Conservation (phyloP, 257 asterid species). For the Anisodus tanguticus region DNA sequence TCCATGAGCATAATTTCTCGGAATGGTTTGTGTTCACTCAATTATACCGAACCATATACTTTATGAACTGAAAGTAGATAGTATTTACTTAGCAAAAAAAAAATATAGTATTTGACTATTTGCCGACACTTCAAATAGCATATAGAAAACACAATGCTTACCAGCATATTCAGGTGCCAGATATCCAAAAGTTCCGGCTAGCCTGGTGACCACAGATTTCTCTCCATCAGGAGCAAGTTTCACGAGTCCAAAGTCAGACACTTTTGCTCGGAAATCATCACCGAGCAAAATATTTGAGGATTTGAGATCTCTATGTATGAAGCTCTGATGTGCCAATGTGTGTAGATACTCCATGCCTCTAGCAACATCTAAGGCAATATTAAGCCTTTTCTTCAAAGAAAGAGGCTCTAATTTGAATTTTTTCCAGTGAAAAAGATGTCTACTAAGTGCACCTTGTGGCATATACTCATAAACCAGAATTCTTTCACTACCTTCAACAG, state of each 20-base stretch:
- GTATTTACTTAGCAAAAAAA: not conserved
- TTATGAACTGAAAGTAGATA: not conserved
- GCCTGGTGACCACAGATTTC: conserved; percentile 77
- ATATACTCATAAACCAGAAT: conserved; percentile 84
- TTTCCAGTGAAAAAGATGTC: conserved; percentile 84
- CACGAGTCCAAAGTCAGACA: conserved; percentile 89
- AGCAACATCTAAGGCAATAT: conserved; percentile 88
- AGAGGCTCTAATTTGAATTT: conserved; percentile 73
- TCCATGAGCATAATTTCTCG: not conserved
- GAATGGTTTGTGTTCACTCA: not conserved
- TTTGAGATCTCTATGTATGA: conserved; percentile 85
- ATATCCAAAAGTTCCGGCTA: conserved; percentile 93
- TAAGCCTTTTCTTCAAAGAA: conserved; percentile 86
- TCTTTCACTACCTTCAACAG: conserved; percentile 72
- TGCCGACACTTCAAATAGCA: conserved; percentile 3
- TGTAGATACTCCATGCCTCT: conserved; percentile 89
- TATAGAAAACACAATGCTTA: conserved; percentile 32
- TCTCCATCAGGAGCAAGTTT: conserved; percentile 88
- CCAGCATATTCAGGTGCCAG: conserved; percentile 96
- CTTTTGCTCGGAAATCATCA: conserved; percentile 82
- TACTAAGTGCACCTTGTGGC: conserved; percentile 91
- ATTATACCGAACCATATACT: not conserved
- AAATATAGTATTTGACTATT: not conserved
- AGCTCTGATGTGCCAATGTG: conserved; percentile 75
- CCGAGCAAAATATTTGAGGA: conserved; percentile 82